These are phyloP conservation scores for Suillus luteus DNA, from an alignment of 768 basidiomycete species.

Conservation along the genomic window DNA sequence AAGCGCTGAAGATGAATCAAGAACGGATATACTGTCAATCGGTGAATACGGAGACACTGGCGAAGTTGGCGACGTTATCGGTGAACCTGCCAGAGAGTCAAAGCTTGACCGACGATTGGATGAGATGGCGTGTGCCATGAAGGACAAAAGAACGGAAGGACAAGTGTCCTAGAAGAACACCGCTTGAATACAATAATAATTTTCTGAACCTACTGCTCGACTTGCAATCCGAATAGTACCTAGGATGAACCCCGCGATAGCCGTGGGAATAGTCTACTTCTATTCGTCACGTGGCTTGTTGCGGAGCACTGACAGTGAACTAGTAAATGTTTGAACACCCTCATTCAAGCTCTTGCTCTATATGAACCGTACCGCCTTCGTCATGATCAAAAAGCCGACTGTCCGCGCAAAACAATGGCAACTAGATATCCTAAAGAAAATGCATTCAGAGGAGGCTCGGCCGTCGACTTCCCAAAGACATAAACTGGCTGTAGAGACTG, in stretches of 20 bases:
- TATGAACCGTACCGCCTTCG: constrained; percentile 6
- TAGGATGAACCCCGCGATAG: not conserved
- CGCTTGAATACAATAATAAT: constrained; percentile 3
- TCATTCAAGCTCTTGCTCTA: not conserved
- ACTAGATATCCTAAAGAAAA: constrained; percentile 30
- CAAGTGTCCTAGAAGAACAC: constrained; percentile 6
- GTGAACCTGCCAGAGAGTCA: constrained; percentile 12
- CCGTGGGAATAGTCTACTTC: constrained; percentile 5
- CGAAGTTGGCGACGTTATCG: constrained; percentile 5
- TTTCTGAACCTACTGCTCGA: not conserved
- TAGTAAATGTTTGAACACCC: not conserved
- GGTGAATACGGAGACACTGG: constrained; percentile 12
- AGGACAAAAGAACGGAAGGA: constrained; percentile 11
- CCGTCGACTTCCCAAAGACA: constrained; percentile 27
- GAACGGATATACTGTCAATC: constrained; percentile 24
- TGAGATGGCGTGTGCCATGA: constrained; percentile 16
- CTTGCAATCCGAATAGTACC: too few relatives aligned
- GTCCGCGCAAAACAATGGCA: constrained; percentile 32
- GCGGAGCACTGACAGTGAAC: not conserved
- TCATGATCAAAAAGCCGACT: constrained; percentile 16
- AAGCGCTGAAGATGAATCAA: constrained; percentile 54
- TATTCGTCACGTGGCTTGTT: not conserved
- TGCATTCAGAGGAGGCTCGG: constrained; percentile 23
- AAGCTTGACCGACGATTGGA: constrained; percentile 16
- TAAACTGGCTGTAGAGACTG: constrained; percentile 29